These are phyloP conservation scores for Salix udensis DNA, from an alignment of 345 rosid species.

Conservation along the genomic window DNA sequence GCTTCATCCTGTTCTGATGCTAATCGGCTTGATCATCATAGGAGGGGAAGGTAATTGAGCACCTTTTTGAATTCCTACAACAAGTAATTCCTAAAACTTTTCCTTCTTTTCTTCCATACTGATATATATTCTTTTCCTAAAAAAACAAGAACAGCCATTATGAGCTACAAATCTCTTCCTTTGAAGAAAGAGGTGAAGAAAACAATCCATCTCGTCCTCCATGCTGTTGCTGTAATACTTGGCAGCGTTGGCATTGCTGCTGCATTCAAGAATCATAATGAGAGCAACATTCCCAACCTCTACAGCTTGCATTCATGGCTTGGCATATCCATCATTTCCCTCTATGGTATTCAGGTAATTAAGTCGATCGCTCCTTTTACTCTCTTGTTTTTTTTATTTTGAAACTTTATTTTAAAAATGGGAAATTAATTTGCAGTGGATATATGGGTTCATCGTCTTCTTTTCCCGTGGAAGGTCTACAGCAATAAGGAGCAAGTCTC, in stretches of 20 bases:
- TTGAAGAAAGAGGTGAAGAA: constrained; percentile 74
- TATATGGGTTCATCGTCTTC: constrained; percentile 63
- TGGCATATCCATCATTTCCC: constrained; percentile 67
- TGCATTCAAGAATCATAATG: constrained; percentile 89
- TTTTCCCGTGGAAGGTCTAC: constrained; percentile 72
- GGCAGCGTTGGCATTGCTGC: constrained; percentile 69
- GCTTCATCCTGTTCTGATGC: constrained; percentile 93
- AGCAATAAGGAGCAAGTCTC: constrained; percentile 41
- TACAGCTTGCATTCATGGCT: constrained; percentile 98
- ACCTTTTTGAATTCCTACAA: neutral
- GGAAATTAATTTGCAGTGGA: constrained; percentile 48
- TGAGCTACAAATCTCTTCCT: constrained; percentile 69
- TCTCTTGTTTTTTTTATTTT: neutral
- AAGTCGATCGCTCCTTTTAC: neutral
- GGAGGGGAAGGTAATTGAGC: constrained; percentile 87
- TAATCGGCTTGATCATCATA: constrained; percentile 73
- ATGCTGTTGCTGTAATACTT: constrained; percentile 72
- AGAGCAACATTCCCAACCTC: constrained; percentile 68
- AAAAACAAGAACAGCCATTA: constrained; percentile 53
- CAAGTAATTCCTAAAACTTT: neutral
- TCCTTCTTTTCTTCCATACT: neutral
- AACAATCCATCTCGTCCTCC: constrained; percentile 68
- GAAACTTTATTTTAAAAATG: neutral
- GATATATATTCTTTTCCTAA: neutral
- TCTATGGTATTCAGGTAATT: constrained; percentile 82